phyloP scores from a whole-genome alignment of 2,329 filamentous ascomycete species.

The Talaromyces sp. region DNA sequence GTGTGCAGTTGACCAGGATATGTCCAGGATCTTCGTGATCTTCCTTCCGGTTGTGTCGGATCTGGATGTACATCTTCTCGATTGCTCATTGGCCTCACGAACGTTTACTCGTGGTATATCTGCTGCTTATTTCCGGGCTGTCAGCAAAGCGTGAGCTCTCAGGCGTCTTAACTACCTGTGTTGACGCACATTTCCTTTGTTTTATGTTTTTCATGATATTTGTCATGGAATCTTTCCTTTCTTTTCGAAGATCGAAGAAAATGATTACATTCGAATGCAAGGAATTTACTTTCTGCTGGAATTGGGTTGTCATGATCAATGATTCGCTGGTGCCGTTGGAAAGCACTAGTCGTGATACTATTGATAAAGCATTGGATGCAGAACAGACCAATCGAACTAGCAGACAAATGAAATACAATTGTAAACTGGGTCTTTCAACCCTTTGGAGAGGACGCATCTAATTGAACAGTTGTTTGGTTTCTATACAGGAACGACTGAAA shows the following conservation, averaged over 20 bases:
- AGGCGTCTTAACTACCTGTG: neutral
- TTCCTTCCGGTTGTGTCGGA: neutral
- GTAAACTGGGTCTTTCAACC: constrained; percentile 3
- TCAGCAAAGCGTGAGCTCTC: neutral
- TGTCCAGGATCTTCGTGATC: neutral
- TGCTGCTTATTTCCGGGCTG: neutral
- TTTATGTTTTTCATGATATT: neutral
- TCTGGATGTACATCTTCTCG: neutral
- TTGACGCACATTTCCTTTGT: neutral
- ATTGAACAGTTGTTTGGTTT: constrained; percentile 29
- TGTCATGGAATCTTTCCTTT: neutral
- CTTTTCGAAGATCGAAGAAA: neutral
- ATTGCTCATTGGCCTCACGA: neutral
- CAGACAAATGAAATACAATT: constrained; percentile 17
- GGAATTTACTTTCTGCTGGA: too few relatives aligned
- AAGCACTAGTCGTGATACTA: neutral
- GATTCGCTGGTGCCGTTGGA: too few relatives aligned
- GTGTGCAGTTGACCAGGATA: neutral
- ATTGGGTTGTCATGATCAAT: too few relatives aligned
- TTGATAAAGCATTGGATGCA: too few relatives aligned
- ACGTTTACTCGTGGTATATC: neutral
- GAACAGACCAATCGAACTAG: neutral
- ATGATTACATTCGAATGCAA: too few relatives aligned
- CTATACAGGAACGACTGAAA: constrained; percentile 39
- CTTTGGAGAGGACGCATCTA: constrained; percentile 22